Conservation (phyloP, 495 filamentous ascomycete species). For the Penicillium lividum region DNA sequence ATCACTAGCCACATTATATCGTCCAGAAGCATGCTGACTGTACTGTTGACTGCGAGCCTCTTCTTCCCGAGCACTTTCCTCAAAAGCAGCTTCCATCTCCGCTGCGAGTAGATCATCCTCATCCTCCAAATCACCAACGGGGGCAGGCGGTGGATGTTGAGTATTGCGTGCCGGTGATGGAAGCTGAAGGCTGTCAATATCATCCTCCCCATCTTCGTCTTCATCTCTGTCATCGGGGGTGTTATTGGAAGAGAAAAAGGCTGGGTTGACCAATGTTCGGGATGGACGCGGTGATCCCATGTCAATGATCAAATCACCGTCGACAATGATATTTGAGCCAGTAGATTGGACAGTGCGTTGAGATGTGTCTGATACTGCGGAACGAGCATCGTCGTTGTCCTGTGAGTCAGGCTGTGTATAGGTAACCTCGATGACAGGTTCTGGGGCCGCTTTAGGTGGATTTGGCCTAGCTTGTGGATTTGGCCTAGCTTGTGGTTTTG, state of each 20-base stretch:
- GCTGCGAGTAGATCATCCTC: slow-evolving; percentile 47
- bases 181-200: slow-evolving; percentile 42
- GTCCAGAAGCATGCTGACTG: slow-evolving; percentile 28
- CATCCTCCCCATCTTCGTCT: slow-evolving; percentile 42
- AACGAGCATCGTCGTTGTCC: slow-evolving; percentile 27
- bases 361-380: slow-evolving; percentile 37
- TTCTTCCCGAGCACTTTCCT: slow-evolving; percentile 43
- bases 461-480: slow-evolving; percentile 21
- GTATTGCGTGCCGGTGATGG: slow-evolving; percentile 39
- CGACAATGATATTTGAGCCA: slow-evolving; percentile 48
- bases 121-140: slow-evolving; percentile 31
- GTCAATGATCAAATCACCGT: slow-evolving; percentile 51
- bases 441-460: slow-evolving; percentile 12
- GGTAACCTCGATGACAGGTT: slow-evolving; percentile 18
- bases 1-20: slow-evolving; percentile 41
- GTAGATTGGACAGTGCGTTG: slow-evolving; percentile 41
- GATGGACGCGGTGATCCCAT: slow-evolving; percentile 50
- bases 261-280: slow-evolving; percentile 41
- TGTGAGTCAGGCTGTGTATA: slow-evolving; percentile 17
- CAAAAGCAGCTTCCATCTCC: slow-evolving; percentile 53
- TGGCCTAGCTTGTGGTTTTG: slow-evolving; percentile 16
- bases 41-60: slow-evolving; percentile 39
- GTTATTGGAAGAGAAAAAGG: slow-evolving; percentile 45
- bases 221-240: slow-evolving; percentile 36
- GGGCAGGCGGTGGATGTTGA: slow-evolving; percentile 8